Base-by-base conservation (phyloP, 495 filamentous ascomycete genomes). In the Cercophora scortea region DNA sequence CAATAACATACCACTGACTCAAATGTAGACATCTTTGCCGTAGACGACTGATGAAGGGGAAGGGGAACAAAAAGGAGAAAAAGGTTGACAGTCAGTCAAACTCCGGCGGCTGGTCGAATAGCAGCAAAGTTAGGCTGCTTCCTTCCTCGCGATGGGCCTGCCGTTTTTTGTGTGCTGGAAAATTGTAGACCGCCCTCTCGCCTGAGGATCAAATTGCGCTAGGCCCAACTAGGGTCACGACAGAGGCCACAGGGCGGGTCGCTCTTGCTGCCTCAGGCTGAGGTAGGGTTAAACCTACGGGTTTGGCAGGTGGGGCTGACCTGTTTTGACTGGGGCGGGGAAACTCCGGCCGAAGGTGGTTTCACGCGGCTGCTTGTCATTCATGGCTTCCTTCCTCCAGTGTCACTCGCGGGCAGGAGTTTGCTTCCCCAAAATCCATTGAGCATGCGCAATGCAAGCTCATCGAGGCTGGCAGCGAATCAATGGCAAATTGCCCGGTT, bases 21-120 rank as follows among this genome's bases (percentile, higher is more conserved):
- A 79, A 94, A 95, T 72, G 87, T 82, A 79, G 92, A 95, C 92
- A 96, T 97, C 79, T 80, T 95, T 88, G 78, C 81, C 61, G 57
- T 62, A 64, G 54, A 56, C 63, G 57, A 63, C 63, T 66, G 57
- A 52, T 54, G 54, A 56, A 58, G 60, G 54, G 56, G 63, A 64
- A 54, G 47, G 55, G 58, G 57, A 58, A 49, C 50, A 59, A 59
- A 60, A 61, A 61, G 56, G 53, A 67, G 58, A 63, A 65, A 64
- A 61, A 58, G 45, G 59, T 58, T 61, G 63, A 65, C 64, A 59
- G 61, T 59, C 57, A 55, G 58, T 62, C 64, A 63, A 63, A 57
- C 59, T 62, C 59, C 61, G 59, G 25, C 25, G 25, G 63, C 63
- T 57, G 63, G 64, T 66, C 61, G 54, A 66, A 46, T 60, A 48